These are phyloP conservation scores for Phytophthora ramorum DNA, from an alignment of 352 stramenopile species.

Conservation along the genomic window DNA sequence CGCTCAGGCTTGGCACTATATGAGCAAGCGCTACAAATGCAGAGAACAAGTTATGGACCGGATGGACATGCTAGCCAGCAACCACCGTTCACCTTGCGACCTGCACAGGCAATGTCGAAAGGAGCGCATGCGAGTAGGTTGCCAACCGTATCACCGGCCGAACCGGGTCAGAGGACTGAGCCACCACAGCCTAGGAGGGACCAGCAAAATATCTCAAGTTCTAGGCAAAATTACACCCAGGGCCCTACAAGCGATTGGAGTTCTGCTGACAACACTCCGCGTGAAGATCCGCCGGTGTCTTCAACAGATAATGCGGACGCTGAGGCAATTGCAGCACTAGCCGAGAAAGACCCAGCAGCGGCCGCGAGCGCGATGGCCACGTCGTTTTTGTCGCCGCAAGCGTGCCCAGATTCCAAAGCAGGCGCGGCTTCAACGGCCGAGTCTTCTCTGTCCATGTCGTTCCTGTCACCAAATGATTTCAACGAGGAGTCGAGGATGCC, in stretches of 20 bases:
- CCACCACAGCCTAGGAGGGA: conserved; percentile 2
- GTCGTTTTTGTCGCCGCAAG: conserved; percentile 7
- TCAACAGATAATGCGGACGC: conserved; percentile 10
- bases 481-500: conserved; percentile 35
- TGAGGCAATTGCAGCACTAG: conserved; percentile 35
- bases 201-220: not conserved
- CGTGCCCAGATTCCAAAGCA: not conserved
- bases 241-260: conserved; percentile 5
- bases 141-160: conserved; percentile 4
- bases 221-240: conserved; percentile 6
- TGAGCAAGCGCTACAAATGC: not conserved
- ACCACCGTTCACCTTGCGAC: not conserved
- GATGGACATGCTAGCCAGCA: conserved; percentile 1
- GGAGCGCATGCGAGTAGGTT: conserved; percentile 3
- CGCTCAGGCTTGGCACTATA: not conserved
- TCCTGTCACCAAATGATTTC: conserved; percentile 53
- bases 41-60: conserved; percentile 5
- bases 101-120: not conserved
- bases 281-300: not conserved
- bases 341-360: conserved; percentile 12
- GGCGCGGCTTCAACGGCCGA: not conserved
- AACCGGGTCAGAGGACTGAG: not conserved
- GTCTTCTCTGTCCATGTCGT: conserved; percentile 44
- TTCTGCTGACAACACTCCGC: conserved; percentile 2
- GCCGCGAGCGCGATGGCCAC: conserved; percentile 5